Percentiles rank a stretch among this genome's conserved stretches.
These are phyloP conservation scores for Delphinella strobiligena DNA, from an alignment of 2,329 filamentous ascomycete species.

Conservation along the genomic window DNA sequence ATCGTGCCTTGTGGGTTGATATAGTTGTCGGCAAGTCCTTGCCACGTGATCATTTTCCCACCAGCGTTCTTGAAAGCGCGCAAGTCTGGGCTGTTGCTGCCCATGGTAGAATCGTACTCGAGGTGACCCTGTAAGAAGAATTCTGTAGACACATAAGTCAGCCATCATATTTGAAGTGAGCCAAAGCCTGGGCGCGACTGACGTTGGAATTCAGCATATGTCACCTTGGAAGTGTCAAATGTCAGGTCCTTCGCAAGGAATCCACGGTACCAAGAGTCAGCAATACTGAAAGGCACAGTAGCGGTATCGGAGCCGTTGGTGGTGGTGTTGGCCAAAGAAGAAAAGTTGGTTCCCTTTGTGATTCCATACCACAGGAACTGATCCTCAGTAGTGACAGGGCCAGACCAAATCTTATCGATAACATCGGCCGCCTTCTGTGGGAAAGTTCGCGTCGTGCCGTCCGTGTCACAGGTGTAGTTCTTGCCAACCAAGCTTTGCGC, in stretches of 20 bases:
- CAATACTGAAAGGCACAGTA: constrained; percentile 20
- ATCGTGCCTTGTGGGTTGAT: constrained; percentile 25
- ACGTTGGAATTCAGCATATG: constrained; percentile 16
- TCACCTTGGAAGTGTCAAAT: constrained; percentile 21
- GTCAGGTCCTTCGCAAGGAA: constrained; percentile 22
- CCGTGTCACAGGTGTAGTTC: constrained; percentile 15
- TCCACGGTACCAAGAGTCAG: constrained; percentile 21
- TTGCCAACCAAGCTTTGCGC: constrained; percentile 18
- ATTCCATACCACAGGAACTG: constrained; percentile 23
- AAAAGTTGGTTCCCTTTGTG: constrained; percentile 13
- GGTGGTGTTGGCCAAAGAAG: constrained; percentile 18
- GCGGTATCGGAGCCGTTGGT: constrained; percentile 16
- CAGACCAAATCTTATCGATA: constrained; percentile 21
- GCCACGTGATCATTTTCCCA: constrained; percentile 34
- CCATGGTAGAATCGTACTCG: constrained; percentile 25
- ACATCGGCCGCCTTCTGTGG: constrained; percentile 19
- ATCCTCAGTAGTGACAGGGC: constrained; percentile 14
- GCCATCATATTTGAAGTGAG: constrained; percentile 18
- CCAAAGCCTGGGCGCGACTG: too few relatives aligned
- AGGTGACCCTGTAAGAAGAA: too few relatives aligned
- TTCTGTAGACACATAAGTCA: too few relatives aligned
- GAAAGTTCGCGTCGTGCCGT: constrained; percentile 16
- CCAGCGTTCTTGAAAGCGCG: constrained; percentile 23
- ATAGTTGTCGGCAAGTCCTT: constrained; percentile 27
- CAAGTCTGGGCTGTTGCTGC: constrained; percentile 26